Conservation (phyloP, 768 basidiomycete species). For the Lentinula boryana region DNA sequence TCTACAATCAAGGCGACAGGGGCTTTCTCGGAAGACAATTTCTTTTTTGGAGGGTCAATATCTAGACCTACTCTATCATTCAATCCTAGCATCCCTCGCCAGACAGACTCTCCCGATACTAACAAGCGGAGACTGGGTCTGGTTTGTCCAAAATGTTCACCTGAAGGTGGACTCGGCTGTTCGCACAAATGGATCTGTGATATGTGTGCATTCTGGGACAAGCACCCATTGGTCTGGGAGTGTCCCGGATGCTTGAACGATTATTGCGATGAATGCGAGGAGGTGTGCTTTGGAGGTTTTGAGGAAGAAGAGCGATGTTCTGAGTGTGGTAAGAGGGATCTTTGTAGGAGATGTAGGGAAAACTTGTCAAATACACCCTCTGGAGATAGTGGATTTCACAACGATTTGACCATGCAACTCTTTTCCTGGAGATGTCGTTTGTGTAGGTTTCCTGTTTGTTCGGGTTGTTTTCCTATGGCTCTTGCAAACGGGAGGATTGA, state of each 20-base stretch:
- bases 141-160: constrained; percentile 6
- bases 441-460: constrained; percentile 1
- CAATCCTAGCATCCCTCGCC: not conserved
- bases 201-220: constrained; percentile 5
- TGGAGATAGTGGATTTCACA: not conserved
- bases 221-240: constrained; percentile 5
- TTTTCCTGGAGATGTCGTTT: constrained; percentile 5
- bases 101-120: not conserved
- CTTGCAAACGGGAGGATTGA: not conserved
- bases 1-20: not conserved
- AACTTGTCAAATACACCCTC: not conserved
- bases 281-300: not conserved
- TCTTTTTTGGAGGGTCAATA: not conserved
- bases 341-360: constrained; percentile 2
- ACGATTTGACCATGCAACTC: not conserved
- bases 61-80: not conserved
- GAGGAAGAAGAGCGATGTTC: not conserved
- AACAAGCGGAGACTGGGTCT: not conserved
- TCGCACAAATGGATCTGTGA: constrained; percentile 8
- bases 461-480: not conserved
- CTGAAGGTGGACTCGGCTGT: constrained; percentile 5
- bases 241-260: constrained; percentile 6
- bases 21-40: not conserved
- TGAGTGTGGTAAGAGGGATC: constrained; percentile 2
- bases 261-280: constrained; percentile 5